These are phyloP conservation scores for Salvia miltiorrhiza DNA, from an alignment of 257 asterid genomes.

Conservation along the genomic window DNA sequence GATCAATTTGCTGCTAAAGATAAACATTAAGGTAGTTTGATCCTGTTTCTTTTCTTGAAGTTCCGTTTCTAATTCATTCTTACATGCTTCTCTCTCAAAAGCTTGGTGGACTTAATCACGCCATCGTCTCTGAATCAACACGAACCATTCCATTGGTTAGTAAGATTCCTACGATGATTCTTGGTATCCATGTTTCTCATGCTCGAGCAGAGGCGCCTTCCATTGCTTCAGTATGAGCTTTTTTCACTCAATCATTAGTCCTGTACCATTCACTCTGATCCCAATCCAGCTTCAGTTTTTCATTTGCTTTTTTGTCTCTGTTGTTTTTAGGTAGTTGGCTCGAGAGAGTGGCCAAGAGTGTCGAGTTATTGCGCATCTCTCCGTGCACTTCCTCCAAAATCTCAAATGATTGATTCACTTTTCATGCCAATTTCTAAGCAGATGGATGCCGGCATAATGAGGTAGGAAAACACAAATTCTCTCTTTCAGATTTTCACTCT, in stretches of 20 bases:
- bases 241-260: neutral
- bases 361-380: constrained; percentile 46
- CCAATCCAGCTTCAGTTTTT: neutral
- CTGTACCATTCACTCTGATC: neutral
- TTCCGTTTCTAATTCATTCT: neutral
- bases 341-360: constrained; percentile 52
- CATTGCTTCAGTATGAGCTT: constrained; percentile 47
- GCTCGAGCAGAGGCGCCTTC: constrained; percentile 36
- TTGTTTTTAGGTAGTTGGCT: constrained; percentile 45
- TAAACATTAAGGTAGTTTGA: constrained; percentile 33
- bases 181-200: constrained; percentile 38
- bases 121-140: constrained; percentile 29
- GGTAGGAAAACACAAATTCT: no score
- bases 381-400: constrained; percentile 34
- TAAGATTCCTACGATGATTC: constrained; percentile 43
- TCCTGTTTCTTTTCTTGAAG: neutral
- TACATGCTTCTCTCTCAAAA: constrained; percentile 4
- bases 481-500: no score
- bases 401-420: constrained; percentile 38
- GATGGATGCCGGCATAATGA: constrained; percentile 45
- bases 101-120: constrained; percentile 49
- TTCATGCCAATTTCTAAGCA: constrained; percentile 36
- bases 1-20: constrained; percentile 39
- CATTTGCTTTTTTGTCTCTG: neutral
- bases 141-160: constrained; percentile 35